Evolutionary conservation across 1,284 basidiomycete species (phyloP).

Genomic region (Sanguinoderma infundibulare): DNA sequence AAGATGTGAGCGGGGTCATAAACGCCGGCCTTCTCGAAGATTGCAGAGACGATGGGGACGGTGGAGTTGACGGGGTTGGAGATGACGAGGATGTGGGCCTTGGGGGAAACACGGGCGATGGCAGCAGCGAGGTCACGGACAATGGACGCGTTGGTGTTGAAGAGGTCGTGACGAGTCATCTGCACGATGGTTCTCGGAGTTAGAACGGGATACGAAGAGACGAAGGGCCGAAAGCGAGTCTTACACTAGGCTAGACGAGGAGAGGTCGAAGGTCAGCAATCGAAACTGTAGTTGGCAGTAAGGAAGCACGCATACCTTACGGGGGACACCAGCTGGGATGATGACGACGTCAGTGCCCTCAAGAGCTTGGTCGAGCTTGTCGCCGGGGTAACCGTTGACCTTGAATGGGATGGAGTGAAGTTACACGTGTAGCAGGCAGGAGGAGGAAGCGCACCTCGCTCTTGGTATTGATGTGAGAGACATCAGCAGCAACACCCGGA

Average conservation of each 20-base stretch:
- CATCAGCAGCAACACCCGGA: slow-evolving; percentile 91
- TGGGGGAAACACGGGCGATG: too few species aligned
- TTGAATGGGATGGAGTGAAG: slow-evolving; percentile 34
- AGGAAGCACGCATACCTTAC: slow-evolving; percentile 53
- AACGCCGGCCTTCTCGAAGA: too few species aligned
- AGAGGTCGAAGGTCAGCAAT: slow-evolving; percentile 25
- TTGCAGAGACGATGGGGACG: slow-evolving; percentile 96
- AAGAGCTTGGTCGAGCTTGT: slow-evolving; percentile 86
- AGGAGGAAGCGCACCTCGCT: slow-evolving; percentile 65
- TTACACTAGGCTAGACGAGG: slow-evolving; percentile 68
- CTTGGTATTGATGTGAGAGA: slow-evolving; percentile 91
- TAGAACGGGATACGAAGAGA: slow-evolving; percentile 22
- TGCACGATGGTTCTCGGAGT: too few species aligned
- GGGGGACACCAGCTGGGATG: too few species aligned
- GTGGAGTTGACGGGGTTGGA: slow-evolving; percentile 97
- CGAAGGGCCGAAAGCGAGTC: slow-evolving; percentile 36
- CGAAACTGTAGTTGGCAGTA: slow-evolving; percentile 2
- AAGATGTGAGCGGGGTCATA: too few species aligned
- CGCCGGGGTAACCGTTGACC: slow-evolving; percentile 83
- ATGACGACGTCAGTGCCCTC: too few species aligned
- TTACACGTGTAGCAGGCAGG: slow-evolving; percentile 9
- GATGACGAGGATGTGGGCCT: slow-evolving; percentile 94
- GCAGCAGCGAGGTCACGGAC: too few species aligned
- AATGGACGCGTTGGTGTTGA: too few species aligned
- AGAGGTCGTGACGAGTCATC: too few species aligned